Percentiles rank a stretch among this genome's conserved stretches.
Evolutionary conservation across 2,329 filamentous ascomycete species (phyloP).

Genomic region (Cryphonectria naterciae): DNA sequence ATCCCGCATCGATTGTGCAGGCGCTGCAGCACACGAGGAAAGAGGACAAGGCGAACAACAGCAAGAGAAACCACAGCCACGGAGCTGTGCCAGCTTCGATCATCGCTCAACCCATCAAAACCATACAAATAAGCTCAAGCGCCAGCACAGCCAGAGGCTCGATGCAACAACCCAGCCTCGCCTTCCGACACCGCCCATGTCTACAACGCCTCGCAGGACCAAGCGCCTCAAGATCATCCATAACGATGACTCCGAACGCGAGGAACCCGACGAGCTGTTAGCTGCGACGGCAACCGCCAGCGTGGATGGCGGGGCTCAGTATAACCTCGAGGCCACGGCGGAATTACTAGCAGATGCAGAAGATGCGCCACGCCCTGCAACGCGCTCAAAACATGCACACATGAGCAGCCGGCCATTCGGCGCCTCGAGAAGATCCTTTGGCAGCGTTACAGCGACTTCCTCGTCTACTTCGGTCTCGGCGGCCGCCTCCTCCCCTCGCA

Average conservation of each 20-base stretch:
- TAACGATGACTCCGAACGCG: neutral
- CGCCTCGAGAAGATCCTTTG: neutral
- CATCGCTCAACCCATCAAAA: neutral
- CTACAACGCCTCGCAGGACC: neutral
- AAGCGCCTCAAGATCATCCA: neutral
- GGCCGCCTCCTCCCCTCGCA: neutral
- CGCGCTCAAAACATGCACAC: neutral
- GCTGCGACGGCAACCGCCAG: neutral
- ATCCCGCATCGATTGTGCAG: no score
- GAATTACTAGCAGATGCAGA: neutral
- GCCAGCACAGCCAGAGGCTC: neutral
- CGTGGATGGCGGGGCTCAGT: neutral
- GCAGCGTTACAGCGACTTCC: neutral
- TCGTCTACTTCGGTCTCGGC: neutral
- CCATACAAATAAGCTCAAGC: neutral
- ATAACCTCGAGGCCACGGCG: neutral
- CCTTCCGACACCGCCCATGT: neutral
- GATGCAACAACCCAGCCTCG: neutral
- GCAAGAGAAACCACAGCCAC: neutral
- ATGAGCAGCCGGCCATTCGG: neutral
- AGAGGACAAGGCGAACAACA: no score
- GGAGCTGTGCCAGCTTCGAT: neutral
- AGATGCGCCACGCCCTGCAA: neutral
- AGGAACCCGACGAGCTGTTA: neutral
- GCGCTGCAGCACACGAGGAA: no score